Evolutionary conservation across 2,329 filamentous ascomycete species (phyloP), one percentile per base, ranked within the genome.

Genomic region (Colletotrichum tanaceti): DNA sequence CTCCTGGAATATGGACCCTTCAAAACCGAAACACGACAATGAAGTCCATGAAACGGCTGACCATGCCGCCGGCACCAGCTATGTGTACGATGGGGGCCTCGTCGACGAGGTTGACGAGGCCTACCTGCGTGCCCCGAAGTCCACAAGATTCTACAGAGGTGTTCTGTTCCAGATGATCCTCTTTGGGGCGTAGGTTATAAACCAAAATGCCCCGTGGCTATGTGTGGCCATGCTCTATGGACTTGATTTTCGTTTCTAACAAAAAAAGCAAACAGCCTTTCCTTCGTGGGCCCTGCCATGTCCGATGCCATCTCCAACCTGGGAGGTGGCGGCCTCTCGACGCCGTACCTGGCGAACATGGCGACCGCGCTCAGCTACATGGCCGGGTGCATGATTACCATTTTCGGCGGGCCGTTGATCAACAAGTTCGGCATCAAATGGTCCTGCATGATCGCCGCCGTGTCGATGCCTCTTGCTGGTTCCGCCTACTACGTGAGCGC

Each of bases 351-450:
- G 22, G 64, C 64, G 22, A 67, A 67, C 43, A 32, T 67, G 38
- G 64, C 64, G 14, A 67, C 52, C 22, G 20, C 64, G 3, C 64
- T 67, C 11, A 63, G 46, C 44, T 67, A 63, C 39, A 32, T 43
- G 43, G 44, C 64, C 10, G 64, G 64, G 4, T 67, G 64, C 11
- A 5, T 67, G 11, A 57, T 63, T 28, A 63, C 64, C 1, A 16
- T 67, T 14, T 75, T 78, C 10, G 79, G 78, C 22, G 78, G 78
- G 0, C 79, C 78, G 1, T 61, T 80, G 57, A 80, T 80, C 70
- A 80, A 79, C 70, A 80, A 79, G 58, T 62, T 80, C 9, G 79
- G 79, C 16, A 79, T 80, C 63, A 77, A 76, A 54, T 77, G 75
- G 74, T 74, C 75, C 4, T 80, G 79, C 71, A 70, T 80, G 39